Evolutionary conservation across 1,139 yeast species (phyloP).

Genomic region (Candida neerlandica): DNA sequence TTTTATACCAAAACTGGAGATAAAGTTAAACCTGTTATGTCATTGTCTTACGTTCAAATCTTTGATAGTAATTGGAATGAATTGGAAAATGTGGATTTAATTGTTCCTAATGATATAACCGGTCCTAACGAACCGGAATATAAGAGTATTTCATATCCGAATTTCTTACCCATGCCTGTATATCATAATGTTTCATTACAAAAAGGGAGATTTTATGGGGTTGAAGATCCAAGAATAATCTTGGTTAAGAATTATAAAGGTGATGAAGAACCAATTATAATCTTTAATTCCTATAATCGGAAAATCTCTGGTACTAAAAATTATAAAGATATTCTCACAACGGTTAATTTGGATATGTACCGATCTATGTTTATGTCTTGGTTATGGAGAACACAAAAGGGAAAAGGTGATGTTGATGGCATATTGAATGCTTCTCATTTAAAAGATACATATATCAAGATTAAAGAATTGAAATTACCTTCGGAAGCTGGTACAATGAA

Average conservation of each 20-base stretch:
- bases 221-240: constrained; percentile 44
- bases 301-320: constrained; percentile 18
- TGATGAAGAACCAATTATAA: constrained; percentile 39
- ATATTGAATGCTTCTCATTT: constrained; percentile 18
- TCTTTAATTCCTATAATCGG: constrained; percentile 37
- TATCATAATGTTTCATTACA: constrained; percentile 27
- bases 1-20: constrained; percentile 25
- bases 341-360: constrained; percentile 17
- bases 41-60: constrained; percentile 23
- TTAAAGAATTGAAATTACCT: constrained; percentile 26
- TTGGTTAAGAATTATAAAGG: constrained; percentile 34
- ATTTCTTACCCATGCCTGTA: constrained; percentile 36
- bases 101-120: constrained; percentile 13
- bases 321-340: constrained; percentile 3
- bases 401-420: constrained; percentile 31
- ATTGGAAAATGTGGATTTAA: constrained; percentile 23
- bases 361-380: constrained; percentile 31
- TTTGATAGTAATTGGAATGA: constrained; percentile 31
- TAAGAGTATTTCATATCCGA: constrained; percentile 29
- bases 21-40: constrained; percentile 25
- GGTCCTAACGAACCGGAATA: background rate
- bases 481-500: constrained; percentile 23
- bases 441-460: constrained; percentile 22
- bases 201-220: constrained; percentile 35
- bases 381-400: constrained; percentile 34